These are phyloP conservation scores for Verruconis gallopava DNA, from an alignment of 2,329 filamentous ascomycete genomes.

Conservation along the genomic window DNA sequence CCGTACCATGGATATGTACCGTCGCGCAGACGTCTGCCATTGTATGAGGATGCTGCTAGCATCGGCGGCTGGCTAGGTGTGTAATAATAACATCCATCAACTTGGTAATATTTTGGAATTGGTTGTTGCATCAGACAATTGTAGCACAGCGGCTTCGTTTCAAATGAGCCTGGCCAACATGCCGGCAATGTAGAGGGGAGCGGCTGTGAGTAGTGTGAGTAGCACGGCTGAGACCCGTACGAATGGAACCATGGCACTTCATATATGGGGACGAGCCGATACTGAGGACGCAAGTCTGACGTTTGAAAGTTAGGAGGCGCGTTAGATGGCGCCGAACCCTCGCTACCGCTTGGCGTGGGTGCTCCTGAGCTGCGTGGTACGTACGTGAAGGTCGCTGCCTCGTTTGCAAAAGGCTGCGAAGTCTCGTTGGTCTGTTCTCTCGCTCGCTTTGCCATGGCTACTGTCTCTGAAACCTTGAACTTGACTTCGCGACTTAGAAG, in stretches of 20 bases:
- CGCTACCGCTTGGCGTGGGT: neutral
- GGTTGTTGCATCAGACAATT: neutral
- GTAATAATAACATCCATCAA: neutral
- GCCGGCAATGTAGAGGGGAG: neutral
- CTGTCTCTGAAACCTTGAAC: too few species aligned
- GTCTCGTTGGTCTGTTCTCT: too few species aligned
- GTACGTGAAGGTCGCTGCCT: conserved; percentile 4
- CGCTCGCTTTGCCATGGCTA: too few species aligned
- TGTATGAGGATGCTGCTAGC: neutral
- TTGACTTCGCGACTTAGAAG: too few species aligned
- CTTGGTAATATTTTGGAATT: neutral
- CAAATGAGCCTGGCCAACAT: neutral
- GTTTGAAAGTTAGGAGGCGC: neutral
- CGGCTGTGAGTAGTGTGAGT: neutral
- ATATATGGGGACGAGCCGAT: neutral
- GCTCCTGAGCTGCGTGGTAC: conserved; percentile 1
- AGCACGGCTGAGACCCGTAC: neutral
- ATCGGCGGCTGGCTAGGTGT: too few species aligned
- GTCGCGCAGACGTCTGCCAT: neutral
- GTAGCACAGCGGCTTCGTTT: neutral
- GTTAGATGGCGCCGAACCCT: neutral
- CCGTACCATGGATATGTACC: conserved; percentile 1
- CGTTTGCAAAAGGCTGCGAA: conserved; percentile 4
- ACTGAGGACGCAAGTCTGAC: neutral
- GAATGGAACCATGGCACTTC: neutral